These are phyloP conservation scores for Xylariaceae sp. DNA, from an alignment of 2,329 filamentous ascomycete genomes.

Conservation along the genomic window DNA sequence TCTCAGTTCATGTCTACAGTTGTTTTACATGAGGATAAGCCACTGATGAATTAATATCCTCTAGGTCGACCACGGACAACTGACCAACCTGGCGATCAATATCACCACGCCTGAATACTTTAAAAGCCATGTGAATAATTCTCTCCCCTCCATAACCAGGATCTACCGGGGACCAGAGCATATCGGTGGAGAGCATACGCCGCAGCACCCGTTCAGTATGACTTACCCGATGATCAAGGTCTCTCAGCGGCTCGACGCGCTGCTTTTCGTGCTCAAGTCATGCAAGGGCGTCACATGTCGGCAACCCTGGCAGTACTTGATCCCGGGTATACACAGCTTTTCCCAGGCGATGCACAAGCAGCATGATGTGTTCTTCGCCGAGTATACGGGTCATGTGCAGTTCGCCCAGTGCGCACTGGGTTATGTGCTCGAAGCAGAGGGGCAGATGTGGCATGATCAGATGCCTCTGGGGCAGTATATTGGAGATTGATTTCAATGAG, in stretches of 20 bases:
- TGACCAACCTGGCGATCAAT: no score
- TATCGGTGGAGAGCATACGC: no score
- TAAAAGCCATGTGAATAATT: no score
- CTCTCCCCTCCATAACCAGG: slow-evolving; percentile 24
- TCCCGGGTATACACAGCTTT: no score
- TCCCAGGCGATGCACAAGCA: slow-evolving; percentile 36
- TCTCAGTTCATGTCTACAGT: no score
- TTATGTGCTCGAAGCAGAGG: slow-evolving; percentile 23
- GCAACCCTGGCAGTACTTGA: slow-evolving; percentile 46
- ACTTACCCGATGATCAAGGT: slow-evolving; percentile 32
- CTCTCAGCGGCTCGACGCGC: slow-evolving; percentile 41
- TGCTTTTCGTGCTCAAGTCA: slow-evolving; percentile 49
- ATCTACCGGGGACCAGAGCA: neutral
- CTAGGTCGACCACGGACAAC: slow-evolving; percentile 26
- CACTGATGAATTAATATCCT: slow-evolving; percentile 34
- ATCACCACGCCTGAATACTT: no score
- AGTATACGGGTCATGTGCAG: slow-evolving; percentile 34
- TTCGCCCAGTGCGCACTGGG: slow-evolving; percentile 42
- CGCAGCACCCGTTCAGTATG: no score
- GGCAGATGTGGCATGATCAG: slow-evolving; percentile 21
- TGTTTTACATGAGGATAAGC: slow-evolving; percentile 30
- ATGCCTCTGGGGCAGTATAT: slow-evolving; percentile 7
- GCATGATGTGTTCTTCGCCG: slow-evolving; percentile 43
- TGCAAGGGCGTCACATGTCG: slow-evolving; percentile 42
- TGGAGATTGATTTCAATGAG: slow-evolving; percentile 20